phyloP scores from a whole-genome alignment of 2,329 filamentous ascomycete genomes.

The Acarospora socialis region DNA sequence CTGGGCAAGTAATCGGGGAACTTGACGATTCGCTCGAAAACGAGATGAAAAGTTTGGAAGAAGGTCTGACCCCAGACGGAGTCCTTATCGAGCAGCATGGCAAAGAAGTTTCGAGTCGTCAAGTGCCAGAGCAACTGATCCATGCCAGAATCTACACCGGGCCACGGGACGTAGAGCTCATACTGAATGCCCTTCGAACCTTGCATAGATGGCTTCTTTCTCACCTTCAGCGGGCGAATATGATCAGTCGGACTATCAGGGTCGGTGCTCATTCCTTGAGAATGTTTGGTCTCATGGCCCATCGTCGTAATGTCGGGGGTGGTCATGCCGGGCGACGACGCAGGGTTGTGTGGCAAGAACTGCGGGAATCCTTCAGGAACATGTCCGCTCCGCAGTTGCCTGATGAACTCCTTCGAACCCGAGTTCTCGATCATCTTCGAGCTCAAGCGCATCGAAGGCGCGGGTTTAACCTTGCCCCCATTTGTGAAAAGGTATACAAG shows the following conservation, averaged over 20 bases:
- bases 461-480: conserved; percentile 14
- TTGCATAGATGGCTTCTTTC: conserved; percentile 7
- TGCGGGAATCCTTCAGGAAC: conserved; percentile 14
- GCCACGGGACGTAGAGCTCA: conserved; percentile 14
- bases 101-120: conserved; percentile 56
- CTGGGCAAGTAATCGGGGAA: conserved; percentile 37
- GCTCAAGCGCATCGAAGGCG: conserved; percentile 13
- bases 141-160: conserved; percentile 12
- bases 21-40: conserved; percentile 45
- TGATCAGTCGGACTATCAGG: too few relatives aligned
- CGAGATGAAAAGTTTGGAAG: conserved; percentile 47
- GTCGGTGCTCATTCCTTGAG: conserved; percentile 8
- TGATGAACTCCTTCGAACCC: conserved; percentile 11
- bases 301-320: conserved; percentile 4
- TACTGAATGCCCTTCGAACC: conserved; percentile 12
- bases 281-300: conserved; percentile 2
- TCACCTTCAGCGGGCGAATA: conserved; percentile 10
- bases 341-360: conserved; percentile 8
- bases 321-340: not conserved
- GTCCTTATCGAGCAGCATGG: conserved; percentile 43
- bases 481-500: conserved; percentile 15
- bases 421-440: conserved; percentile 12
- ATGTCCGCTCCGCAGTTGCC: conserved; percentile 10
- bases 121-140: conserved; percentile 31
- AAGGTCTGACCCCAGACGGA: conserved; percentile 52